Evolutionary conservation across 1,284 basidiomycete genomes (phyloP).

Genomic region (Boletus austroedulis): DNA sequence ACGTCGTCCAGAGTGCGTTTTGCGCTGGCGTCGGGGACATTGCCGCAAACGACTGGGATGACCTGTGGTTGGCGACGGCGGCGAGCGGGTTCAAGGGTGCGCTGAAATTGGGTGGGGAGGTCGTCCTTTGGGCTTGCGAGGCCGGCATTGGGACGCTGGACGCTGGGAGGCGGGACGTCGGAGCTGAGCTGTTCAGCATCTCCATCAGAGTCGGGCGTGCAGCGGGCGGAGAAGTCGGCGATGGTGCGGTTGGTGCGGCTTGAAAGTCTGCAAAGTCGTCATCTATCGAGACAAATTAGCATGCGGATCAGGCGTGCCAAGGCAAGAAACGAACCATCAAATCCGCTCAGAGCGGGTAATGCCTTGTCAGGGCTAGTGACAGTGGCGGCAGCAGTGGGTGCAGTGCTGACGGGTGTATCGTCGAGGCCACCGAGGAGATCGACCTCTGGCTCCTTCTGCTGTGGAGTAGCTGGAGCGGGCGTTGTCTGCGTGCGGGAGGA

Average conservation of each 20-base stretch:
- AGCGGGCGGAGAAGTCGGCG: slow-evolving; percentile 34
- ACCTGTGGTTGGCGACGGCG: slow-evolving; percentile 16
- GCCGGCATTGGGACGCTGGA: slow-evolving; percentile 17
- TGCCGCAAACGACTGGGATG: slow-evolving; percentile 18
- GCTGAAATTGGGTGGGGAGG: slow-evolving; percentile 13
- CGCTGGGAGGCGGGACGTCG: slow-evolving; percentile 18
- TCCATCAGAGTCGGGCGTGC: slow-evolving; percentile 53
- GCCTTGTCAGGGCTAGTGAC: slow-evolving; percentile 54
- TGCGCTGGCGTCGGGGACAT: slow-evolving; percentile 24
- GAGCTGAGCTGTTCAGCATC: slow-evolving; percentile 43
- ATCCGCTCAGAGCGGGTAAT: slow-evolving; percentile 44
- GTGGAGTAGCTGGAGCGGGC: slow-evolving; percentile 43
- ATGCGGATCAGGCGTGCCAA: neutral
- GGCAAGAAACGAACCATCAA: slow-evolving; percentile 17
- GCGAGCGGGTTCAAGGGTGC: slow-evolving; percentile 17
- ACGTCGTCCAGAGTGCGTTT: slow-evolving; percentile 24
- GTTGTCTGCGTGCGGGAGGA: slow-evolving; percentile 32
- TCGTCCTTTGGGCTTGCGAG: slow-evolving; percentile 12
- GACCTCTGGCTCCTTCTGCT: slow-evolving; percentile 51
- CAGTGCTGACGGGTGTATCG: slow-evolving; percentile 44
- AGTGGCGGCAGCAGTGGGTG: slow-evolving; percentile 31
- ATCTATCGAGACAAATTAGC: slow-evolving; percentile 41
- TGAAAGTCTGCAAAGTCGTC: slow-evolving; percentile 95
- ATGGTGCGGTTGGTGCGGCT: slow-evolving; percentile 57
- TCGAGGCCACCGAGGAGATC: slow-evolving; percentile 78